Conservation (phyloP, 208 protist species). For the Acanthamoeba healyi region DNA sequence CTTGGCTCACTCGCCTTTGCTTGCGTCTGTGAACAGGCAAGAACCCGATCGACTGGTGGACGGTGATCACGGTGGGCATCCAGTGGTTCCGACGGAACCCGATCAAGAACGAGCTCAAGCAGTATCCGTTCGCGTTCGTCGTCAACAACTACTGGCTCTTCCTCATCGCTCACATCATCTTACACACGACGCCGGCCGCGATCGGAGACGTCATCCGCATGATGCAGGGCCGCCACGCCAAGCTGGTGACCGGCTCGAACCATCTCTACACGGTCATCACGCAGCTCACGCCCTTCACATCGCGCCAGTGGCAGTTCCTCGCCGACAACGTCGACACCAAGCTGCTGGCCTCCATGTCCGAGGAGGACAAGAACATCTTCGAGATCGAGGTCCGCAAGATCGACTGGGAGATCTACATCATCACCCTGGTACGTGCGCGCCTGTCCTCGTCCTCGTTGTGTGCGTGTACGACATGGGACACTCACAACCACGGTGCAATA, state of each 20-base stretch:
- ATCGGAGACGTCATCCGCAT: neutral
- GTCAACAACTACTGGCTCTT: slow-evolving; percentile 34
- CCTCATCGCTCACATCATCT: neutral
- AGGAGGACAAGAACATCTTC: slow-evolving; percentile 14
- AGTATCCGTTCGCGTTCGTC: slow-evolving; percentile 32
- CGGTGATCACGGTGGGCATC: slow-evolving; percentile 1
- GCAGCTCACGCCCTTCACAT: slow-evolving; percentile 14
- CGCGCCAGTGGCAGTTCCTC: slow-evolving; percentile 30
- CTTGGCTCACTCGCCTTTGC: neutral
- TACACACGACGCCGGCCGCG: slow-evolving; percentile 12
- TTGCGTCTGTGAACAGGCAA: neutral
- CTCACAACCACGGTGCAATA: neutral
- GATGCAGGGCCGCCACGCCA: neutral
- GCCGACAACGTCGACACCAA: slow-evolving; percentile 50
- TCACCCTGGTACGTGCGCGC: neutral
- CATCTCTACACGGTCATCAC: slow-evolving; percentile 25
- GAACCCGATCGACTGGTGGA: slow-evolving; percentile 25
- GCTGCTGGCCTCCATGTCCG: slow-evolving; percentile 40
- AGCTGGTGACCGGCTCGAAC: slow-evolving; percentile 31
- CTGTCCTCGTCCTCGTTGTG: neutral
- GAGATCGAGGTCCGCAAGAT: slow-evolving; percentile 53
- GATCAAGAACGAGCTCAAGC: slow-evolving; percentile 54
- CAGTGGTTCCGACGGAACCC: slow-evolving; percentile 41
- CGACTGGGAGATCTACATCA: slow-evolving; percentile 43
- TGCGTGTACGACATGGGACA: neutral